These are phyloP conservation scores for Verticillium tricorpus DNA, from an alignment of 2,329 filamentous ascomycete species.

Conservation along the genomic window DNA sequence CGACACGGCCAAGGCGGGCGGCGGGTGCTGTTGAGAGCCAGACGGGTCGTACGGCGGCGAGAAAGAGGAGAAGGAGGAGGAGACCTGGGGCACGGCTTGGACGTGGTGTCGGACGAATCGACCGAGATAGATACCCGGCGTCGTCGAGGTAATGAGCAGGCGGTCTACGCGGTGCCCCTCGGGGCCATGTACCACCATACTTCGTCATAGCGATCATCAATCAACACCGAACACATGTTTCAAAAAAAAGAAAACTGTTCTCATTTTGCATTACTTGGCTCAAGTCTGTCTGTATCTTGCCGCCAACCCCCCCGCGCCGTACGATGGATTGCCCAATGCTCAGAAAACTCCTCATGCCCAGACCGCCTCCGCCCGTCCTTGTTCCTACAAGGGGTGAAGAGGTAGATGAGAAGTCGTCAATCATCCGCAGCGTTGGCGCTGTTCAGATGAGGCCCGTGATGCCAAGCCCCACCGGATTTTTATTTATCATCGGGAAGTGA, in stretches of 20 bases:
- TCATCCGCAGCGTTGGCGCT: not conserved
- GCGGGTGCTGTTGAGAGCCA: slow-evolving; percentile 42
- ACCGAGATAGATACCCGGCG: not conserved
- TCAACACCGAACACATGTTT: not conserved
- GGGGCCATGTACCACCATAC: not conserved
- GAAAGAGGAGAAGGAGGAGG: no score
- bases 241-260: not conserved
- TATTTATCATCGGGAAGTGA: not conserved
- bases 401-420: not conserved
- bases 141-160: not conserved
- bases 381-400: not conserved
- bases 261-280: not conserved
- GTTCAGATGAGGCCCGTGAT: not conserved
- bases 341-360: not conserved
- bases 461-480: not conserved
- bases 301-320: not conserved
- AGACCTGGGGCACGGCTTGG: not conserved
- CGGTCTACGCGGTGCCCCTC: not conserved
- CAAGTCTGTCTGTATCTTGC: not conserved
- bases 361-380: not conserved
- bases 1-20: slow-evolving; percentile 31
- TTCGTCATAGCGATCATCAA: not conserved
- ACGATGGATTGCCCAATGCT: not conserved
- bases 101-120: not conserved
- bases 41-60: no score